These are phyloP conservation scores for Colletotrichum costaricense DNA, from an alignment of 2,329 filamentous ascomycete species.

Conservation along the genomic window DNA sequence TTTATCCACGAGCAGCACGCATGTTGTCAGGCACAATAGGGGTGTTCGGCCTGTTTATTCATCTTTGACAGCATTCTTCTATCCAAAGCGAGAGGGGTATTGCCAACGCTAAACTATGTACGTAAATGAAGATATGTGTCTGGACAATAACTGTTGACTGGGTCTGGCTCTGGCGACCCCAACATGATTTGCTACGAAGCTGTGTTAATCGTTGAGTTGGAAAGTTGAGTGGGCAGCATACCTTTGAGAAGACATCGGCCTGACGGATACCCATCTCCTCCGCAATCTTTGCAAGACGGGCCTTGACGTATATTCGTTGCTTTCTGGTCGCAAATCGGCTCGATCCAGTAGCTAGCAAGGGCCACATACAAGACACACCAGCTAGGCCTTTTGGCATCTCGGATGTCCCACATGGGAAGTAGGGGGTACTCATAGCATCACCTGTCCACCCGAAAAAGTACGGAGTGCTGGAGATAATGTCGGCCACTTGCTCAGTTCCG, in stretches of 20 bases:
- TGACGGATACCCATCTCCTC: constrained; percentile 41
- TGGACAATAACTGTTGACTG: constrained; percentile 25
- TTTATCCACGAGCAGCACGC: too few species aligned
- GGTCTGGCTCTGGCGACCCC: constrained; percentile 21
- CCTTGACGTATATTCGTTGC: constrained; percentile 37
- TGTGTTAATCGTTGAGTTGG: not conserved
- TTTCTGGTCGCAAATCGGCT: constrained; percentile 37
- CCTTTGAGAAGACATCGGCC: constrained; percentile 40
- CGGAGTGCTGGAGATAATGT: constrained; percentile 38
- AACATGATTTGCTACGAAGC: constrained; percentile 17
- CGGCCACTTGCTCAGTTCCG: constrained; percentile 37
- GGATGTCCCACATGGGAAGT: constrained; percentile 40
- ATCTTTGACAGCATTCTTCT: not conserved
- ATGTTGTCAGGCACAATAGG: not conserved
- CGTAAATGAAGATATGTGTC: constrained; percentile 29
- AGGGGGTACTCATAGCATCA: constrained; percentile 38
- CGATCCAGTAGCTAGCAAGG: constrained; percentile 38
- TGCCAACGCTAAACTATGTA: constrained; percentile 24
- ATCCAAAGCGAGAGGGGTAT: constrained; percentile 4
- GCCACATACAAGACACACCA: constrained; percentile 39
- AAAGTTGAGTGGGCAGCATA: not conserved
- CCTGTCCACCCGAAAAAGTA: constrained; percentile 41
- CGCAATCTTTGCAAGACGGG: constrained; percentile 36
- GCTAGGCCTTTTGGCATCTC: constrained; percentile 40
- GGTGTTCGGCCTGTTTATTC: too few species aligned